Evolutionary conservation across 139 green algal genomes (phyloP).

Genomic region (Marvania coccoides): DNA sequence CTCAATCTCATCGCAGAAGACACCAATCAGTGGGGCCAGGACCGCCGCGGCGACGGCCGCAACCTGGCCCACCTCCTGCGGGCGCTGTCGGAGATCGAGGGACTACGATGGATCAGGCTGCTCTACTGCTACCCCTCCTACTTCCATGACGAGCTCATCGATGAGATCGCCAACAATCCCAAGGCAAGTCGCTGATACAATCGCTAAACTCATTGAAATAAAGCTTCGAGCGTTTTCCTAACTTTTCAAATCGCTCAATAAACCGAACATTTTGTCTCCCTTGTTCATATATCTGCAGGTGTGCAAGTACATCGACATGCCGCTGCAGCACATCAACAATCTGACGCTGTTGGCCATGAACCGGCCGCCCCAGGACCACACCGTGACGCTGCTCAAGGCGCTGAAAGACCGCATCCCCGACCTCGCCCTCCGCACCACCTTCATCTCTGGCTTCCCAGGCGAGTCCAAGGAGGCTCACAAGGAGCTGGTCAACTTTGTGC

Average conservation of each 20-base stretch:
- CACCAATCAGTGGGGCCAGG: slow-evolving; percentile 83
- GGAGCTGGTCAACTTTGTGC: slow-evolving; percentile 70
- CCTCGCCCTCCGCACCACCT: slow-evolving; percentile 82
- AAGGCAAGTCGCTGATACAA: no score
- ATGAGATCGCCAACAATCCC: slow-evolving; percentile 77
- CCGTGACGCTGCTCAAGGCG: slow-evolving; percentile 60
- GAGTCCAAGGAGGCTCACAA: slow-evolving; percentile 66
- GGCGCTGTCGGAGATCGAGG: slow-evolving; percentile 61
- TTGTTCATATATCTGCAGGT: slow-evolving; percentile 39
- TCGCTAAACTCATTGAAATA: no score
- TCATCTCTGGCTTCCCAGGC: slow-evolving; percentile 81
- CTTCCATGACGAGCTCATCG: slow-evolving; percentile 68
- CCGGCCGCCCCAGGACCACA: slow-evolving; percentile 60
- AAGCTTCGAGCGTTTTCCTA: background rate
- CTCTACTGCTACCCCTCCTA: slow-evolving; percentile 84
- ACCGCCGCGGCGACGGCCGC: slow-evolving; percentile 54
- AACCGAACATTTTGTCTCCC: slow-evolving; percentile 7
- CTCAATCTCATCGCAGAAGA: slow-evolving; percentile 83
- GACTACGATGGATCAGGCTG: slow-evolving; percentile 78
- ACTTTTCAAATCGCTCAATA: background rate
- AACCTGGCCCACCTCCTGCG: slow-evolving; percentile 67
- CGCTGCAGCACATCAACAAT: slow-evolving; percentile 87
- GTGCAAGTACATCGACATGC: slow-evolving; percentile 94
- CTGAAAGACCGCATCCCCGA: slow-evolving; percentile 66
- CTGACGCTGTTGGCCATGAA: slow-evolving; percentile 82